These are phyloP conservation scores for Eutrema heterophyllum DNA, from an alignment of 345 rosid species.

Conservation along the genomic window DNA sequence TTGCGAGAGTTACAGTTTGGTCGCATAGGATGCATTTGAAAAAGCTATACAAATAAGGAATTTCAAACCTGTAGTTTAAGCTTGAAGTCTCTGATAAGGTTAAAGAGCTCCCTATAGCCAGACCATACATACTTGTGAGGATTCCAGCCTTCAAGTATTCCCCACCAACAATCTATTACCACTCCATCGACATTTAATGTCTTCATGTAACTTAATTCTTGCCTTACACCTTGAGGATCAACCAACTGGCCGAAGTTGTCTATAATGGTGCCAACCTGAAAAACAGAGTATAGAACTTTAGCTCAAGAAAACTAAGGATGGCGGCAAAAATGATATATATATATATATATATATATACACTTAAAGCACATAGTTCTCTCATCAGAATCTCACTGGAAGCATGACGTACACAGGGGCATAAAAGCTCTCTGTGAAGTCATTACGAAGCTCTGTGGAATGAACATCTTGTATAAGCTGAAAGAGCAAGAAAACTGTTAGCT, in stretches of 20 bases:
- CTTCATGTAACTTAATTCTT: constrained; percentile 69
- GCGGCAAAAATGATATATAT: neutral
- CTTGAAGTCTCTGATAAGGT: constrained; percentile 69
- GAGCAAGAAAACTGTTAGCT: neutral
- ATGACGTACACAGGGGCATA: constrained; percentile 73
- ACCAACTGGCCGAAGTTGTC: constrained; percentile 75
- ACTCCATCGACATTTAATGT: constrained; percentile 79
- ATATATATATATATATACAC: neutral
- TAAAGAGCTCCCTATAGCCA: constrained; percentile 84
- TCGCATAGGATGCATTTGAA: neutral
- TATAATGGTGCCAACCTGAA: constrained; percentile 64
- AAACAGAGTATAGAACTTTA: constrained; percentile 16
- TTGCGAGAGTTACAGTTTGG: neutral
- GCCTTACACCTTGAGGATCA: constrained; percentile 63
- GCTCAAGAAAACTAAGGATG: neutral
- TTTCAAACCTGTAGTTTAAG: constrained; percentile 67
- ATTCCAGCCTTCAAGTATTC: constrained; percentile 86
- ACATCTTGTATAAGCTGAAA: constrained; percentile 84
- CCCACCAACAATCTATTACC: constrained; percentile 96
- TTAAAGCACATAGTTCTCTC: constrained; percentile 3
- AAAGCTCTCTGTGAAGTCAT: constrained; percentile 48
- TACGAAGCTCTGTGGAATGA: constrained; percentile 50
- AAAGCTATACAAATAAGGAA: neutral
- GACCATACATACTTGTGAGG: constrained; percentile 94
- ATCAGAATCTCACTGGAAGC: constrained; percentile 63